phyloP scores from a whole-genome alignment of 441 rosid species.

The Raphanus hybrid region DNA sequence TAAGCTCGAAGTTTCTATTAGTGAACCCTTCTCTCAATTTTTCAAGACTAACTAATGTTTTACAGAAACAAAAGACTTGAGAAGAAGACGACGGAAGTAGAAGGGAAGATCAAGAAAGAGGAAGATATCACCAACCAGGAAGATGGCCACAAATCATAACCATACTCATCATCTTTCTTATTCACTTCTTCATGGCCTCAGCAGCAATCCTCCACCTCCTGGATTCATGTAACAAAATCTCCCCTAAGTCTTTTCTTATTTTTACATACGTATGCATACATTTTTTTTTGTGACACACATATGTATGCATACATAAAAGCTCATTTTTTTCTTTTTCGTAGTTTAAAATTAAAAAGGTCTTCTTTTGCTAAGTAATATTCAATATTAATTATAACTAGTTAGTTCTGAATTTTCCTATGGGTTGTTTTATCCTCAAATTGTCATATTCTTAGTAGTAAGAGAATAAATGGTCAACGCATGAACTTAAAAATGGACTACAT shows the following conservation, averaged over 20 bases:
- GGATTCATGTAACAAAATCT: slow-evolving; percentile 50
- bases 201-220: slow-evolving; percentile 50
- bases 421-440: slow-evolving; percentile 24
- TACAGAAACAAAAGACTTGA: slow-evolving; percentile 17
- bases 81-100: slow-evolving; percentile 6
- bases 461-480: slow-evolving; percentile 27
- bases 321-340: background rate
- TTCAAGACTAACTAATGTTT: slow-evolving; percentile 17
- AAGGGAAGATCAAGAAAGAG: slow-evolving; percentile 45
- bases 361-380: background rate
- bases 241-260: slow-evolving; percentile 41
- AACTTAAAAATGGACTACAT: slow-evolving; percentile 13
- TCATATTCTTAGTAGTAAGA: slow-evolving; percentile 15
- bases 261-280: background rate
- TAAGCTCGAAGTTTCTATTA: slow-evolving; percentile 13
- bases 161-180: slow-evolving; percentile 71
- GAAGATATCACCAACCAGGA: slow-evolving; percentile 15
- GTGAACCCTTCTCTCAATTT: slow-evolving; percentile 14
- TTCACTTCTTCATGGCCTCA: slow-evolving; percentile 75
- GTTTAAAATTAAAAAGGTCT: background rate
- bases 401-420: background rate
- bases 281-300: too few species aligned
- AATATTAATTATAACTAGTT: background rate
- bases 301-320: background rate
- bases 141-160: slow-evolving; percentile 81